A percentile compares a stretch with the other conserved stretches of the same genome.
These are phyloP conservation scores for Trypanosoma vivax DNA, from an alignment of 208 protist genomes.

Conservation along the genomic window DNA sequence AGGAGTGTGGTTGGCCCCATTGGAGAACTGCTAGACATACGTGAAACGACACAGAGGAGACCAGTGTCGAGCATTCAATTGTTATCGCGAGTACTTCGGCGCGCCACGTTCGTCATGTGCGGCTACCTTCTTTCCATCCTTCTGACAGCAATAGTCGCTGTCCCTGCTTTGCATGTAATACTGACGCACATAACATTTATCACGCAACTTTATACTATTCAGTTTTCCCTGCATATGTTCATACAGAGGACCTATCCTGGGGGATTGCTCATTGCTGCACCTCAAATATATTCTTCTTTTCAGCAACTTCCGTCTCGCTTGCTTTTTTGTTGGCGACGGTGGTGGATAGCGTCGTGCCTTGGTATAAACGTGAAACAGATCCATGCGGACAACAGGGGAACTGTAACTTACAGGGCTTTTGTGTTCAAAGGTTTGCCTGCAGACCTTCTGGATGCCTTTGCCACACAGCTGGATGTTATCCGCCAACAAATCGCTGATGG, in stretches of 20 bases:
- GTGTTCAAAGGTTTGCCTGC: slow-evolving; percentile 11
- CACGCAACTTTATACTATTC: neutral
- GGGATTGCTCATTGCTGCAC: neutral
- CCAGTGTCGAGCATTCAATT: neutral
- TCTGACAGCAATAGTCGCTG: slow-evolving; percentile 2
- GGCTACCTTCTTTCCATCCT: slow-evolving; percentile 6
- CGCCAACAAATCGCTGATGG: too few relatives aligned
- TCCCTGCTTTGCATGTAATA: slow-evolving; percentile 4
- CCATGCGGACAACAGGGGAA: neutral
- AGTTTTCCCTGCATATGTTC: neutral
- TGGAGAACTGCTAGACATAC: neutral
- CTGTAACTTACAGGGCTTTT: too few relatives aligned
- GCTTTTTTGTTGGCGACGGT: neutral
- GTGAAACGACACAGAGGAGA: neutral
- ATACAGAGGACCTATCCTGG: neutral
- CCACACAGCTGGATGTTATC: too few relatives aligned
- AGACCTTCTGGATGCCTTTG: too few relatives aligned
- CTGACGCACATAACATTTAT: neutral
- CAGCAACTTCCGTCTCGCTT: neutral
- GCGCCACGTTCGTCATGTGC: slow-evolving; percentile 10
- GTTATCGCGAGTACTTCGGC: slow-evolving; percentile 2
- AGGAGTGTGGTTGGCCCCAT: neutral
- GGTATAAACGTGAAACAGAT: slow-evolving; percentile 5
- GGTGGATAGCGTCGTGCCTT: slow-evolving; percentile 12
- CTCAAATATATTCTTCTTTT: neutral